A percentile compares a stretch with the other conserved stretches of the same genome.
Conservation (phyloP, 176 grass and related monocot species). For the Avena sativa region DNA sequence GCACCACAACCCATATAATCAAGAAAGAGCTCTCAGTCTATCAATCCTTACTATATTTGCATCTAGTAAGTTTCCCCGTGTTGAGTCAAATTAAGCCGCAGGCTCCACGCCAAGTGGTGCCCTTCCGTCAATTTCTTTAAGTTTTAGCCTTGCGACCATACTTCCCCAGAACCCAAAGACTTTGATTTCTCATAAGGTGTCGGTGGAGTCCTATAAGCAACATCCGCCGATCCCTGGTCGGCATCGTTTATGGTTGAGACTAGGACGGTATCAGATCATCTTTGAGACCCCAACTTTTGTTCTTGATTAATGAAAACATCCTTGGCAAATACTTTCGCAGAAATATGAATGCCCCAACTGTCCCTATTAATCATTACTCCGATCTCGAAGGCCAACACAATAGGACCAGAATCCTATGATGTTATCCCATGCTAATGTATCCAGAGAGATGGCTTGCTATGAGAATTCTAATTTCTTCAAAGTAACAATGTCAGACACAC, state of each 20-base stretch:
- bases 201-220: conserved; percentile 73
- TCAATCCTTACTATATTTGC: conserved; percentile 72
- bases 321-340: conserved; percentile 75
- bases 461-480: conserved; percentile 38
- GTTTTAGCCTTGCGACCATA: conserved; percentile 66
- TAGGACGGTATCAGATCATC: conserved; percentile 69
- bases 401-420: conserved; percentile 48
- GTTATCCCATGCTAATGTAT: conserved; percentile 63
- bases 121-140: conserved; percentile 25
- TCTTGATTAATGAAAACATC: conserved; percentile 82
- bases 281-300: conserved; percentile 71
- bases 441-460: conserved; percentile 43
- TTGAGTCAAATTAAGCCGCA: conserved; percentile 48
- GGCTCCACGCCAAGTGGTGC: conserved; percentile 44
- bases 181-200: conserved; percentile 92
- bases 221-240: conserved; percentile 62
- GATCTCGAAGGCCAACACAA: conserved; percentile 44
- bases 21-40: not conserved
- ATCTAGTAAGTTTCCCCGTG: conserved; percentile 61
- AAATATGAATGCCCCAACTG: too few species aligned
- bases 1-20: too few species aligned
- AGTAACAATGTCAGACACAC: too few species aligned
- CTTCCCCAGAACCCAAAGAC: conserved; percentile 73
- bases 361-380: too few species aligned
- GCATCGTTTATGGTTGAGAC: conserved; percentile 73